Evolutionary conservation across 2,329 filamentous ascomycete species (phyloP).

Genomic region (Trichoderma brevicompactum): DNA sequence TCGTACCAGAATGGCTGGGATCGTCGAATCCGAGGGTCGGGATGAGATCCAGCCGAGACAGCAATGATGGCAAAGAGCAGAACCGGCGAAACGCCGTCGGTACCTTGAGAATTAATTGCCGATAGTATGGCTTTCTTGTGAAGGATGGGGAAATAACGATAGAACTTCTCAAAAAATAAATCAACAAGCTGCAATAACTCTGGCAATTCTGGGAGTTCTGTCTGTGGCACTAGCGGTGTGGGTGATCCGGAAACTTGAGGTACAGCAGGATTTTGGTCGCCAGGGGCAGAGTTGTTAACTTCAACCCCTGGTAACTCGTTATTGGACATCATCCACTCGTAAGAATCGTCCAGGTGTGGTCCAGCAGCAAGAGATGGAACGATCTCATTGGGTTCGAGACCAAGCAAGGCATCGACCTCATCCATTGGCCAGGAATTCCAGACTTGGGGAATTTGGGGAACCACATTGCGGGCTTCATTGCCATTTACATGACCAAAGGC

Average conservation of each 20-base stretch:
- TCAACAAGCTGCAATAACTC: slow-evolving; percentile 32
- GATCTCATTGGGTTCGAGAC: background rate
- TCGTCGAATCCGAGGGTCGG: slow-evolving; percentile 30
- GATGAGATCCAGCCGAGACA: slow-evolving; percentile 33
- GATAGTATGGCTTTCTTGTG: slow-evolving; percentile 28
- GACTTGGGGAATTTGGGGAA: background rate
- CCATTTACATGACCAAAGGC: background rate
- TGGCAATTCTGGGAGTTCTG: slow-evolving; percentile 29
- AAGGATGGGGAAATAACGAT: slow-evolving; percentile 34
- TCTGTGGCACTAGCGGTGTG: slow-evolving; percentile 15
- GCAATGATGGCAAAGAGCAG: slow-evolving; percentile 34
- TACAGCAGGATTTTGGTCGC: background rate
- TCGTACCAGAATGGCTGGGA: slow-evolving; percentile 32
- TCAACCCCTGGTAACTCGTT: background rate
- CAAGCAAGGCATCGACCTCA: slow-evolving; percentile 3
- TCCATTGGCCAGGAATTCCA: slow-evolving; percentile 25
- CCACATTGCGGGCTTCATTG: background rate
- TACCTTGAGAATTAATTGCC: slow-evolving; percentile 10
- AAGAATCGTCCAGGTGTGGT: background rate
- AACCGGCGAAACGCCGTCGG: slow-evolving; percentile 8
- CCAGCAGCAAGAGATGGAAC: background rate
- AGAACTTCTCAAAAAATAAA: slow-evolving; percentile 35
- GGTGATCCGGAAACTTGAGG: background rate
- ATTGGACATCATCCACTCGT: slow-evolving; percentile 5
- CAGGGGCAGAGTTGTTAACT: background rate